Conservation (phyloP, 306 rosid species). For the Casuarina cunninghamiana region DNA sequence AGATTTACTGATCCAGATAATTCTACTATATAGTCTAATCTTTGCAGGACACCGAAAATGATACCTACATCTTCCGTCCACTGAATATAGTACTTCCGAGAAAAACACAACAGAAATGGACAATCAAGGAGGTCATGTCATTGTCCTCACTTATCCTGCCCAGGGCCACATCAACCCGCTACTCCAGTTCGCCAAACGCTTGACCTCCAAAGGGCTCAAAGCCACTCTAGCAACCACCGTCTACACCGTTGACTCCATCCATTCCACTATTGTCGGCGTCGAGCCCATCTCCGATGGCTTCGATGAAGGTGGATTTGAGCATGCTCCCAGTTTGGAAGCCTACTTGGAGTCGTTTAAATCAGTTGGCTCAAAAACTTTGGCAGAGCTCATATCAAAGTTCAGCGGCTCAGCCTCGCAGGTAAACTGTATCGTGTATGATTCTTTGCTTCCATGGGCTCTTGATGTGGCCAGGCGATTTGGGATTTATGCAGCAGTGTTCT, state of each 20-base stretch:
- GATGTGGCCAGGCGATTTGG: constrained; percentile 37
- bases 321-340: constrained; percentile 27
- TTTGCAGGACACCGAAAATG: neutral
- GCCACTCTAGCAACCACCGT: constrained; percentile 40
- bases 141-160: constrained; percentile 39
- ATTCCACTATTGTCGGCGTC: constrained; percentile 10
- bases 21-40: neutral
- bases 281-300: constrained; percentile 46
- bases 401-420: constrained; percentile 27
- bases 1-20: no score
- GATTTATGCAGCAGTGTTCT: constrained; percentile 31
- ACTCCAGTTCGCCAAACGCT: constrained; percentile 46
- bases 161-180: constrained; percentile 54
- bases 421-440: constrained; percentile 40
- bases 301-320: constrained; percentile 37
- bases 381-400: constrained; percentile 28
- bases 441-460: constrained; percentile 44
- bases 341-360: constrained; percentile 34
- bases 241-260: constrained; percentile 34
- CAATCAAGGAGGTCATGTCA: constrained; percentile 27
- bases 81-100: neutral
- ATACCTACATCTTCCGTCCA: neutral
- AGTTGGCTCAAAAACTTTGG: constrained; percentile 35
- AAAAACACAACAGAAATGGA: constrained; percentile 14
- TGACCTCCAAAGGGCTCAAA: constrained; percentile 35